Evolutionary conservation across 805 yeast genomes (phyloP).

Genomic region (Saccharomyces jurei): DNA sequence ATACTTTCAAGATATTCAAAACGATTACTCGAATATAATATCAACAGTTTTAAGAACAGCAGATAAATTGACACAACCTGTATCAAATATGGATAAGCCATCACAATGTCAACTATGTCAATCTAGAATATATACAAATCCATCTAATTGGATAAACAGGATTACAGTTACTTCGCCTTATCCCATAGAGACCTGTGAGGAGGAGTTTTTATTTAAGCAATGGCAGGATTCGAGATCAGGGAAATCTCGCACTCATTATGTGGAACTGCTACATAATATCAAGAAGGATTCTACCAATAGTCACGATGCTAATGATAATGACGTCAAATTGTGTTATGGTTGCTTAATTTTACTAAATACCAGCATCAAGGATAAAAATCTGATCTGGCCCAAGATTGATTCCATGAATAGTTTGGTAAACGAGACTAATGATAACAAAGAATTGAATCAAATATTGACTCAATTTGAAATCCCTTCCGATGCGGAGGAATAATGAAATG

Average conservation of each 20-base stretch:
- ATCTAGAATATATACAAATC: conserved; percentile 44
- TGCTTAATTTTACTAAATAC: conserved; percentile 54
- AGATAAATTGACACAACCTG: conserved; percentile 56
- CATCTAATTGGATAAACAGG: conserved; percentile 56
- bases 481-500: conserved; percentile 18
- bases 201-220: conserved; percentile 30
- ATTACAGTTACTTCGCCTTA: conserved; percentile 58
- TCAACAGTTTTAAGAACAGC: conserved; percentile 91
- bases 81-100: conserved; percentile 3
- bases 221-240: conserved; percentile 29
- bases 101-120: conserved; percentile 50
- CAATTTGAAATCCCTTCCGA: conserved; percentile 41
- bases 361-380: conserved; percentile 30
- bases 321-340: conserved; percentile 56
- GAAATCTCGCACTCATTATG: conserved; percentile 2
- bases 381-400: conserved; percentile 33
- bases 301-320: conserved; percentile 12
- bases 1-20: conserved; percentile 65
- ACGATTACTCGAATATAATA: conserved; percentile 78
- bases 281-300: conserved; percentile 12
- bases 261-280: conserved; percentile 1
- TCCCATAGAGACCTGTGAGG: conserved; percentile 38
- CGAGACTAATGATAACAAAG: conserved; percentile 21
- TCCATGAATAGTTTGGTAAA: neutral
- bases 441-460: conserved; percentile 35